A percentile compares a stretch with the other conserved stretches of the same genome.
Conservation (phyloP, 2,329 filamentous ascomycete genomes). For the Chaetomiaceae sp. region DNA sequence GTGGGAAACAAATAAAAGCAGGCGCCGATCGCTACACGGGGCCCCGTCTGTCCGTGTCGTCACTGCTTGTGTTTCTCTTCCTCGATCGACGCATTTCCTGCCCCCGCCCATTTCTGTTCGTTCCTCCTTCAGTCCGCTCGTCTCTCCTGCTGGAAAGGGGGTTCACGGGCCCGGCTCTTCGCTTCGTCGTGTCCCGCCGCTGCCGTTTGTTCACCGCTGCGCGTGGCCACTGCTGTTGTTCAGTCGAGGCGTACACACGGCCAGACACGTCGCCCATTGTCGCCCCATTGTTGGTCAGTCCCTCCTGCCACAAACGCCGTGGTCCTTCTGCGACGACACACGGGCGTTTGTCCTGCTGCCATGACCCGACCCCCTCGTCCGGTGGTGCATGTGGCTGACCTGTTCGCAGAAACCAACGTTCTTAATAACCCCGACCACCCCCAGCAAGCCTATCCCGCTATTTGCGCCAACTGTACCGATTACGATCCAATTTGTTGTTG, state of each 20-base stretch:
- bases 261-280: slow-evolving; percentile 6
- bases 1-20: slow-evolving; percentile 9
- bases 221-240: slow-evolving; percentile 3
- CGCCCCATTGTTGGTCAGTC: slow-evolving; percentile 17
- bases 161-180: slow-evolving; percentile 13
- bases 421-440: no score
- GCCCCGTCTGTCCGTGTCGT: no score
- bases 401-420: no score
- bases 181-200: slow-evolving; percentile 3
- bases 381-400: no score
- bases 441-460: background rate
- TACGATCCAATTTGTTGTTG: no score
- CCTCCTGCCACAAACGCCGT: slow-evolving; percentile 8
- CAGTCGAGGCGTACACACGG: slow-evolving; percentile 1
- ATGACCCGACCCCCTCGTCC: no score
- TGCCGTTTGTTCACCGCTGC: no score
- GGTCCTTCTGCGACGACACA: no score
- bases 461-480: no score
- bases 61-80: no score
- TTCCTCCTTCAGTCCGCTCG: slow-evolving; percentile 1
- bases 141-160: slow-evolving; percentile 22
- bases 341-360: no score
- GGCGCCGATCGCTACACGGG: slow-evolving; percentile 5
- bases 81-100: slow-evolving; percentile 2
- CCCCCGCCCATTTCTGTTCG: background rate